phyloP scores from a whole-genome alignment of 495 filamentous ascomycete species.

The Mycothermus thermophilus region DNA sequence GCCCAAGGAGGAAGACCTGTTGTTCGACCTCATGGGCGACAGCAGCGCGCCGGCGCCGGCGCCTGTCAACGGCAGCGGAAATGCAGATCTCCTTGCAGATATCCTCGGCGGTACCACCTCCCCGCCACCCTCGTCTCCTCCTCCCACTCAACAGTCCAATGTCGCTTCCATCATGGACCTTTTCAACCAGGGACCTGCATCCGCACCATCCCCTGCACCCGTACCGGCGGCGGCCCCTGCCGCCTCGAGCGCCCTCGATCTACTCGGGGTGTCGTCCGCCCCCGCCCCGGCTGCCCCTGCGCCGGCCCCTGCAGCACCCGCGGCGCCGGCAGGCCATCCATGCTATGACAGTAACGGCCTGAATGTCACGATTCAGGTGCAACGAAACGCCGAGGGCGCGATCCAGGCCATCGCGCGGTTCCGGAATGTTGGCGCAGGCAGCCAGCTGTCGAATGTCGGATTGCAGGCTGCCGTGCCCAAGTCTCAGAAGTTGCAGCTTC shows the following conservation, averaged over 20 bases:
- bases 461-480: constrained; percentile 94
- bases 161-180: constrained; percentile 80
- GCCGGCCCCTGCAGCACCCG: constrained; percentile 30
- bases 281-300: constrained; percentile 29
- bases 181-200: constrained; percentile 34
- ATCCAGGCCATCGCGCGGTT: constrained; percentile 74
- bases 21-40: constrained; percentile 88
- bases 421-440: constrained; percentile 50
- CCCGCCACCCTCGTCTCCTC: constrained; percentile 39
- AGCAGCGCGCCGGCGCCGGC: constrained; percentile 38
- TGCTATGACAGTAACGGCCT: constrained; percentile 82
- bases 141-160: constrained; percentile 40
- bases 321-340: constrained; percentile 40
- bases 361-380: constrained; percentile 61
- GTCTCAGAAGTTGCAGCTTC: constrained; percentile 79
- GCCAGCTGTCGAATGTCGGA: constrained; percentile 52
- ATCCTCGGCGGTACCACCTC: constrained; percentile 57
- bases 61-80: constrained; percentile 51
- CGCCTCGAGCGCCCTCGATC: constrained; percentile 26
- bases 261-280: constrained; percentile 27
- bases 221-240: constrained; percentile 22
- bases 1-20: constrained; percentile 74
- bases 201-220: constrained; percentile 15
- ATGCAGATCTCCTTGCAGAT: constrained; percentile 76
- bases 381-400: constrained; percentile 57